Evolutionary conservation across 805 yeast genomes (phyloP), one percentile per base, ranked within the genome.

Genomic region (Barnettozyma sucrosica): DNA sequence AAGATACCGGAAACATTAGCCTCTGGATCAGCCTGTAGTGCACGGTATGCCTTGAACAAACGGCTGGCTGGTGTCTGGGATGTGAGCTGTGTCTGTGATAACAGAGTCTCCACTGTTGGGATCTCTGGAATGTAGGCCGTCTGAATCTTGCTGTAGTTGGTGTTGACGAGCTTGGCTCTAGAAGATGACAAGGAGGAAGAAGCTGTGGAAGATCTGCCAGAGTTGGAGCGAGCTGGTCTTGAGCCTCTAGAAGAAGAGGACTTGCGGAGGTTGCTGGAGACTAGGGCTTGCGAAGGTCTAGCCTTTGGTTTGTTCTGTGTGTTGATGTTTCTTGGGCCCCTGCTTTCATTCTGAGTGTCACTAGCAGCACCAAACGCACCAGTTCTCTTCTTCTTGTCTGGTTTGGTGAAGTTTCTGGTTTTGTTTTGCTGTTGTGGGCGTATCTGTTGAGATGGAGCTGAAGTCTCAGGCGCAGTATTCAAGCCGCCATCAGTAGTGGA

Each of bases 41-140:
- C 47, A 28, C 52, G 47, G 40, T 46, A 55, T 1, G 62, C 57
- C 46, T 47, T 58, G 13, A 60, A 33, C 16, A 60, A 38, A 46
- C 61, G 51, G 4, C 60, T 52, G 9, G 48, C 46, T 13, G 52
- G 20, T 7, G 59, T 47, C 43, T 57, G 59, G 1, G 63, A 51
- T 2, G 58, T 56, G 10, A 56, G 44, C 34, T 55, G 55, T 3
- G 58, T 47, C 9, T 28, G 23, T 9, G 41, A 32, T 13, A 56
- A 24, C 10, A 59, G 33, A 1, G 52, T 37, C 9, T 46, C 45
- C 13, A 57, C 14, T 6, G 59, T 44, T 38, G 55, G 56, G 4
- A 51, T 45, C 26, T 53, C 47, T 47, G 62, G 62, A 2, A 37
- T 44, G 39, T 55, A 56, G 37, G 50, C 3, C 2, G 55, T 47